phyloP scores from a whole-genome alignment of 257 asterid genomes.

The Thymus mandschuricus region DNA sequence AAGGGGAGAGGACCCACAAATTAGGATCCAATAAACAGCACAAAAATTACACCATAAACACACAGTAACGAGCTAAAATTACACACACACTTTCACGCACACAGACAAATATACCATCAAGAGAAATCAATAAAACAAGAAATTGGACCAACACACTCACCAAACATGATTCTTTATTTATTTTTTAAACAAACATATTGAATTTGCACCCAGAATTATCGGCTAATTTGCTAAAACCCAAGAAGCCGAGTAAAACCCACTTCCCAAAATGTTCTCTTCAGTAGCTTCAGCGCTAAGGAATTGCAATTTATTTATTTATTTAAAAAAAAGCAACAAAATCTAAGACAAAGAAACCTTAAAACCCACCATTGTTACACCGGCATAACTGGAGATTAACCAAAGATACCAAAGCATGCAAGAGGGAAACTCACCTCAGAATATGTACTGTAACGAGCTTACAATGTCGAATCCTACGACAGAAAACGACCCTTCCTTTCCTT shows the following conservation, averaged over 20 bases:
- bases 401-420: not conserved
- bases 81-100: not conserved
- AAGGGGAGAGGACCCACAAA: not conserved
- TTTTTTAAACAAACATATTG: not conserved
- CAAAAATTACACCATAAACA: not conserved
- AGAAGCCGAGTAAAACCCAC: constrained; percentile 19
- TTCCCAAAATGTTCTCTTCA: not conserved
- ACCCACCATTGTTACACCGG: constrained; percentile 34
- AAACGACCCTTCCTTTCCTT: constrained; percentile 1
- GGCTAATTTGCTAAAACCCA: not conserved
- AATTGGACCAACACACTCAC: not conserved
- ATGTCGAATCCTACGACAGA: constrained; percentile 1
- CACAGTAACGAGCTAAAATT: not conserved
- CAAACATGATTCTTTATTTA: not conserved
- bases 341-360: constrained; percentile 19
- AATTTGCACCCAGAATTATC: not conserved
- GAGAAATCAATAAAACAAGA: not conserved
- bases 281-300: constrained; percentile 1
- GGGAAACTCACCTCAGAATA: constrained; percentile 4
- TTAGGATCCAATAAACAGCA: not conserved
- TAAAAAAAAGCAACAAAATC: not conserved
- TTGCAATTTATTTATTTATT: not conserved
- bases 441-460: constrained; percentile 29
- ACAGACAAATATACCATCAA: not conserved
- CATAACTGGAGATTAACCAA: constrained; percentile 1